Evolutionary conservation across 1,284 basidiomycete genomes (phyloP), one percentile per base, ranked within the genome.

Genomic region (Apiotrichum akiyoshidainum): DNA sequence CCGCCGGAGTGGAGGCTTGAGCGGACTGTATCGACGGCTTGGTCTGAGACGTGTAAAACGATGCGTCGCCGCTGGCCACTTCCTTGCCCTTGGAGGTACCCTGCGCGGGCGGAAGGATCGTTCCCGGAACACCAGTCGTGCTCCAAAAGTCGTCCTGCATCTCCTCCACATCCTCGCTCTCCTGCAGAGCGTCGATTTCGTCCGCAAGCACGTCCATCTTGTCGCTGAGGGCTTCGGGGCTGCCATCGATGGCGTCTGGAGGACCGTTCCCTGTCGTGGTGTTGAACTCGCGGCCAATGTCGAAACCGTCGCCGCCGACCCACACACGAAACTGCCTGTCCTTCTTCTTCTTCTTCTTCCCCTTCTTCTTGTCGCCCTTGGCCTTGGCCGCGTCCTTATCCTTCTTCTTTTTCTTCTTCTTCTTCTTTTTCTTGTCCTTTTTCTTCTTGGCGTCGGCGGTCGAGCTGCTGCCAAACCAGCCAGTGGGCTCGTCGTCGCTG

Each of bases 241-340:
- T 39, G 16, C 35, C 48, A 0, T 19, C 37, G 14, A 46, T 46
- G 13, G 40, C 34, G 10, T 58, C 57, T 16, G 50, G 21, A 0
- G 14, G 26, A 11, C 17, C 26, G 12, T 35, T 45, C 10, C 35
- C 41, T 2, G n/a, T 26, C 12, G 21, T 14, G n/a, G 31, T 46
- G 40, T 61, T 34, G 55, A 74, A 76, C 57, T 76, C 74, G 53
- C 65, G 56, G 2, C 74, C 74, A 44, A 76, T 73, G 56, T 75
- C 72, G 54, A 76, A 76, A 33, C 72, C 73, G 50, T 72, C 68
- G 31, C 48, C 48, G 21, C 74, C 74, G 41, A 71, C 54, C 74
- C 74, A 76, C 22, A 41, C 54, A 31, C 46, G 47, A 45, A 10
- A 22, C 49, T 26, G 16, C 52, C 66, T 56, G 53, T 60, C 65